Base-by-base conservation (phyloP, 2,329 filamentous ascomycete genomes). In the Talaromyces verruculosus region DNA sequence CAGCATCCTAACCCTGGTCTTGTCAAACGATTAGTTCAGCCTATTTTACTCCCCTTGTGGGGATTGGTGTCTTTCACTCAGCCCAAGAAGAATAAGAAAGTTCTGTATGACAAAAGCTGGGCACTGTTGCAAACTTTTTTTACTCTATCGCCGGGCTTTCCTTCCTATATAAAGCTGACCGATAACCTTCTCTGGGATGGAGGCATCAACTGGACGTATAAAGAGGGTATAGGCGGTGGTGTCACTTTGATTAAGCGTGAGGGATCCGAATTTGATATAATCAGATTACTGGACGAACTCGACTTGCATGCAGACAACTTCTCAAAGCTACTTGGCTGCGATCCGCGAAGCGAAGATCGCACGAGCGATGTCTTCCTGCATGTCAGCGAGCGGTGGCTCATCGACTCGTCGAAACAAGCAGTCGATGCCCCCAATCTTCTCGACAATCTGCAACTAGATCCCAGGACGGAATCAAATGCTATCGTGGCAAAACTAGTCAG, bases 1-100 rank as follows among this genome's bases (percentile, higher is more conserved):
- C 77, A 79, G 39, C 79, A 80, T 68, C 79, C 79, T 17, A 81
- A 80, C 63, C 79, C 79, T 17, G 75, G 76, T 4, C 74, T 81
- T 17, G 76, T 80, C 19, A 81, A 79, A 65, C 75, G 79, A 59
- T 68, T 80, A 7, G 69, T 81, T 2, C 73, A 74, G 49, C 79
- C 78, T 3, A 72, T 80, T 28, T 70, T 81, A 39, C 71, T 80
- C 25, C 77, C 79, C 5, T 71, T 81, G 3, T 81, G 79, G 79
- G 78, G 79, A 5, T 61, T 81, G 28, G 69, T 72, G 33, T 80
- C 76, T 63, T 78, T 76, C 64, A 69, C 78, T n/a, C 66, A 72
- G 58, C 25, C 53, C 25, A 73, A 79, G 60, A 66, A 76, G 25
- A 58, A 72, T 41, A 69, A 72, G 1, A 65, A 49, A 3, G 41